These are phyloP conservation scores for Verticillium isaacii DNA, from an alignment of 2,329 filamentous ascomycete species.

Conservation along the genomic window DNA sequence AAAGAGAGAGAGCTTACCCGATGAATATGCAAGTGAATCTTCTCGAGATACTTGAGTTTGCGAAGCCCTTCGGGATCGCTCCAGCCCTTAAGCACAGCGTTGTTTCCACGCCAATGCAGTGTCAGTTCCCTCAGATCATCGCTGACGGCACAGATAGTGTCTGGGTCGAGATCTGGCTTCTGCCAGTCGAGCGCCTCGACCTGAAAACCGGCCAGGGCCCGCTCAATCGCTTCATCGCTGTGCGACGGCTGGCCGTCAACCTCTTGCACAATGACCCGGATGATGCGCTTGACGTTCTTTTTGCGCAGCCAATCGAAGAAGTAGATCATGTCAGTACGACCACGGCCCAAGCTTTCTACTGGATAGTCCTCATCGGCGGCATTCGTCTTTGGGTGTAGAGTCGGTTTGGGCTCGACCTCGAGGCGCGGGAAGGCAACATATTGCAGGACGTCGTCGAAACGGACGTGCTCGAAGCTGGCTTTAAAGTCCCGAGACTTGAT, in stretches of 20 bases:
- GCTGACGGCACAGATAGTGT: conserved; percentile 13
- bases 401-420: conserved; percentile 4
- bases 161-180: conserved; percentile 20
- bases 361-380: conserved; percentile 2
- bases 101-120: conserved; percentile 26
- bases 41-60: conserved; percentile 16
- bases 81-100: conserved; percentile 25
- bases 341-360: conserved; percentile 1
- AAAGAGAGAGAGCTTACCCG: conserved; percentile 11
- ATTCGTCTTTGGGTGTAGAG: conserved; percentile 7
- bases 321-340: conserved; percentile 15
- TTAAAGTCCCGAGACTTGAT: conserved; percentile 7
- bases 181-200: conserved; percentile 25
- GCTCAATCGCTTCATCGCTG: conserved; percentile 22
- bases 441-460: conserved; percentile 20
- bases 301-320: conserved; percentile 21
- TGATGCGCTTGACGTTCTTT: conserved; percentile 20
- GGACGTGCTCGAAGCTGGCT: conserved; percentile 12
- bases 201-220: conserved; percentile 16
- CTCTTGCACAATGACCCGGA: conserved; percentile 6
- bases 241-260: conserved; percentile 13
- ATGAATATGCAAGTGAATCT: conserved; percentile 17
- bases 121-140: conserved; percentile 15
- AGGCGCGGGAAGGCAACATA: conserved; percentile 19
- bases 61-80: conserved; percentile 16